Evolutionary conservation across 192 early-diverging fungal genomes (phyloP).

Genomic region (Coemansia sp.): DNA sequence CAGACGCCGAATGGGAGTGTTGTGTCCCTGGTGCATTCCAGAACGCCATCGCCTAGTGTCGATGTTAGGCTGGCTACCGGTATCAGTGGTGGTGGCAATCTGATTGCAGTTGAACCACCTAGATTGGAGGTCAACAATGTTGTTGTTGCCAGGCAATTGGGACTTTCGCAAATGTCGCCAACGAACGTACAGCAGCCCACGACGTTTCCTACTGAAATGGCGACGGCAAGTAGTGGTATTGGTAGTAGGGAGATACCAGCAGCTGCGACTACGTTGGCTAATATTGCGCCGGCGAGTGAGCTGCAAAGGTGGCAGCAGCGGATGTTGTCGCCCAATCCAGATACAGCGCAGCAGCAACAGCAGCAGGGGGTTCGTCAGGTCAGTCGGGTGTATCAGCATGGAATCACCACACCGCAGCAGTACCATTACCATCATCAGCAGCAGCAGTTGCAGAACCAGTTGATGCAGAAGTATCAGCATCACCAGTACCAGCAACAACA

Average conservation of each 20-base stretch:
- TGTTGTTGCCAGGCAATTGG: neutral
- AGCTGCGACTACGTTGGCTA: neutral
- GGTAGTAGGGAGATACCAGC: no score
- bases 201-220: neutral
- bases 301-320: neutral
- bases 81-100: neutral
- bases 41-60: neutral
- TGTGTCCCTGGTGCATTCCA: neutral
- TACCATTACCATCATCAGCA: neutral
- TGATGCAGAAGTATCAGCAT: no score
- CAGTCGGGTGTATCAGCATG: neutral
- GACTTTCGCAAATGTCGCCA: neutral
- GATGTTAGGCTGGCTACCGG: neutral
- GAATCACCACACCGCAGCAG: constrained; percentile 1
- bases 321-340: neutral
- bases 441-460: neutral
- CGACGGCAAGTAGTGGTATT: neutral
- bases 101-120: neutral
- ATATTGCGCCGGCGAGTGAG: neutral
- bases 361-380: neutral
- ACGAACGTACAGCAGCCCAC: neutral
- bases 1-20: no score
- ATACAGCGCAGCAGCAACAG: neutral
- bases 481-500: constrained; percentile 5
- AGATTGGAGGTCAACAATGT: neutral